Evolutionary conservation across 1,284 basidiomycete species (phyloP).

Genomic region (Puccinia novopanici): DNA sequence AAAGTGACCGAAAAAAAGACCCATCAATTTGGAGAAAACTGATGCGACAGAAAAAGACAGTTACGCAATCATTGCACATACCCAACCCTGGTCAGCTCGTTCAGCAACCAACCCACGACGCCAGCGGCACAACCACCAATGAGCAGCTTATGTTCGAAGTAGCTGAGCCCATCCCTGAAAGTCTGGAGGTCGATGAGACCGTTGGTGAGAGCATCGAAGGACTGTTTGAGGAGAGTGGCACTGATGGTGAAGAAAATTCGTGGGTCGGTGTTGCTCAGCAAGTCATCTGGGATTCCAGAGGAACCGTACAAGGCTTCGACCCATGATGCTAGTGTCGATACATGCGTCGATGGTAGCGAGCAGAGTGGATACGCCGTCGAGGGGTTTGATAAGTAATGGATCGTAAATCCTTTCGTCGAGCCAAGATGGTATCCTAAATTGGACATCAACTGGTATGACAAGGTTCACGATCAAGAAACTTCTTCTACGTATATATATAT

Average conservation of each 20-base stretch:
- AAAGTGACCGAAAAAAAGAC: neutral
- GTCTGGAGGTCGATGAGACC: constrained; percentile 43
- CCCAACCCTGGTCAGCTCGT: constrained; percentile 41
- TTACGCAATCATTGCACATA: neutral
- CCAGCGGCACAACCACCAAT: constrained; percentile 37
- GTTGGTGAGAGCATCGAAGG: constrained; percentile 42
- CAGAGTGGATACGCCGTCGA: constrained; percentile 27
- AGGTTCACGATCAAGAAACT: neutral
- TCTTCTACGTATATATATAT: too few species aligned
- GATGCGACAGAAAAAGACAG: neutral
- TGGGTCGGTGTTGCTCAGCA: constrained; percentile 40
- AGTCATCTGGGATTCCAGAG: constrained; percentile 43
- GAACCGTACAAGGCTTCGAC: constrained; percentile 46
- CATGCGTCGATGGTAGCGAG: constrained; percentile 27
- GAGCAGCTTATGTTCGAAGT: constrained; percentile 46
- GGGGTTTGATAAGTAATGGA: constrained; percentile 39
- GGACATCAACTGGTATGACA: constrained; percentile 30
- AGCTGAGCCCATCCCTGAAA: constrained; percentile 43
- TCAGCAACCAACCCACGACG: constrained; percentile 43
- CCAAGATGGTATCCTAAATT: constrained; percentile 34
- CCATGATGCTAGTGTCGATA: constrained; percentile 30
- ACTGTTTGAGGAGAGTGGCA: constrained; percentile 46
- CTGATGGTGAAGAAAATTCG: constrained; percentile 39
- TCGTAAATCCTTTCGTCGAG: constrained; percentile 28
- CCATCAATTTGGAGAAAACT: neutral